phyloP scores from a whole-genome alignment of 164 flowering plant genomes.

The Nelumbo lutea region DNA sequence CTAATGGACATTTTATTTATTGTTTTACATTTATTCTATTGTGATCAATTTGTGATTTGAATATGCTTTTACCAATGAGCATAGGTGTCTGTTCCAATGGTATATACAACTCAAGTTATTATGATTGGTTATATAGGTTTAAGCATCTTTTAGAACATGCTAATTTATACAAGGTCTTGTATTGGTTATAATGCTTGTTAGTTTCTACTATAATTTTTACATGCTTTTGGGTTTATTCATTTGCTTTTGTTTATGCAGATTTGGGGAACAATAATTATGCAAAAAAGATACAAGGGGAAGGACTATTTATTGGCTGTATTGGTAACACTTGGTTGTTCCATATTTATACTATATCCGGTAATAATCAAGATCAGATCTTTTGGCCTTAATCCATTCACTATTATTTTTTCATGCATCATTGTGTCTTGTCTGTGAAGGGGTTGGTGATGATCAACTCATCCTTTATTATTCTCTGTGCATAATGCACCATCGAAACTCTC shows the following conservation, averaged over 20 bases:
- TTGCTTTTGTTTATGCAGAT: constrained; percentile 41
- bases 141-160: no score
- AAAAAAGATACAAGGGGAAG: constrained; percentile 66
- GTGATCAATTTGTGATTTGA: no score
- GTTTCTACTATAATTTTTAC: background rate
- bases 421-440: background rate
- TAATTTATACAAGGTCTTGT: background rate
- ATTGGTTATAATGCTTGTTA: background rate
- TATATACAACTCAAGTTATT: no score
- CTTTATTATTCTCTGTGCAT: no score
- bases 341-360: constrained; percentile 92
- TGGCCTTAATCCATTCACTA: background rate
- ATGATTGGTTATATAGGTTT: no score
- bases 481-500: no score
- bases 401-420: background rate
- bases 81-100: no score
- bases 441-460: background rate
- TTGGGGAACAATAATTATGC: constrained; percentile 94
- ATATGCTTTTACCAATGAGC: no score
- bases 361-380: constrained; percentile 7
- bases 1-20: no score
- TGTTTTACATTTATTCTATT: no score
- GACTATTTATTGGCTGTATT: constrained; percentile 80
- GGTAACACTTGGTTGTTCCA: constrained; percentile 84
- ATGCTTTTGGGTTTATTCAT: background rate